Conservation (phyloP, 495 filamentous ascomycete genomes). For the Hypoxylon cercidicola region DNA sequence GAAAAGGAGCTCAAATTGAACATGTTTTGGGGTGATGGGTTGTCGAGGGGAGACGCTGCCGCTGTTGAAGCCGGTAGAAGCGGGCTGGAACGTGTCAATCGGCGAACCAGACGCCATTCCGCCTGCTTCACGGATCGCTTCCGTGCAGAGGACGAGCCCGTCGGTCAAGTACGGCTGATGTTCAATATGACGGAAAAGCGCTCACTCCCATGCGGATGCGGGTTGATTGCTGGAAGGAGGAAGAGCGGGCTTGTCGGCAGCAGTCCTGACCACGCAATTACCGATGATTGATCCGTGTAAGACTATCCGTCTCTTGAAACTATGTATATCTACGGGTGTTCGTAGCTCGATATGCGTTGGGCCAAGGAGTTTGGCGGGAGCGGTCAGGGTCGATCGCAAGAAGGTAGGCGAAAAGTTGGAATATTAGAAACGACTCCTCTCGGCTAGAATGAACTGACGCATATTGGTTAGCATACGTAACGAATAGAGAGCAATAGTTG, state of each 20-base stretch:
- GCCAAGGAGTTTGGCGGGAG: constrained; percentile 22
- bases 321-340: constrained; percentile 16
- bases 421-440: constrained; percentile 18
- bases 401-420: constrained; percentile 26
- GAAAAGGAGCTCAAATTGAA: constrained; percentile 87
- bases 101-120: constrained; percentile 62
- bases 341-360: constrained; percentile 27
- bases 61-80: constrained; percentile 48
- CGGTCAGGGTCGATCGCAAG: constrained; percentile 47
- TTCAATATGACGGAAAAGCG: constrained; percentile 42
- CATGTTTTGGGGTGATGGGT: constrained; percentile 71
- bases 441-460: constrained; percentile 13
- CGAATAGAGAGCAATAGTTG: not conserved
- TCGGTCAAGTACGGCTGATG: constrained; percentile 24
- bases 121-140: constrained; percentile 46
- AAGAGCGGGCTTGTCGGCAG: constrained; percentile 32
- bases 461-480: constrained; percentile 13
- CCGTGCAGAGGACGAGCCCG: constrained; percentile 32
- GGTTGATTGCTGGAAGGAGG: constrained; percentile 27
- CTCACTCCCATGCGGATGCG: constrained; percentile 38
- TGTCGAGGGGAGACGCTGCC: constrained; percentile 61
- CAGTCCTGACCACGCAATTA: constrained; percentile 38
- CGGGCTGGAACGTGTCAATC: constrained; percentile 43
- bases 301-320: constrained; percentile 16
- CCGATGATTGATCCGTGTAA: constrained; percentile 28